Conservation (phyloP, 1,284 basidiomycete species). For the Ceratobasidium sp. region DNA sequence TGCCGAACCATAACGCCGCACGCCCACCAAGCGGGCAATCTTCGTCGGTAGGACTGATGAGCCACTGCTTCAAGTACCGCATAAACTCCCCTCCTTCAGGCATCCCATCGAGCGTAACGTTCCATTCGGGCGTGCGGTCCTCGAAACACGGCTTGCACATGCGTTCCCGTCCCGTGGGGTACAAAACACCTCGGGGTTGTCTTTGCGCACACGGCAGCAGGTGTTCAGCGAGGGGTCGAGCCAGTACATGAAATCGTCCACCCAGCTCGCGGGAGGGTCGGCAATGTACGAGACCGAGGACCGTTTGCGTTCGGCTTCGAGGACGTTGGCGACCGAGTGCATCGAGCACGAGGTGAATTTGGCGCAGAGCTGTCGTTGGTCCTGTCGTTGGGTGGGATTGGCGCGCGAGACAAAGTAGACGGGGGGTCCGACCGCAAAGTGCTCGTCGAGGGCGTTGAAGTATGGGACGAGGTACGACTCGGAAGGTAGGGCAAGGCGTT, state of each 20-base stretch:
- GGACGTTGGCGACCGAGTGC: constrained; percentile 81
- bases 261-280: constrained; percentile 90
- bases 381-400: constrained; percentile 67
- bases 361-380: constrained; percentile 87
- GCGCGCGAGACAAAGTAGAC: constrained; percentile 89
- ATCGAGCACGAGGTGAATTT: constrained; percentile 93
- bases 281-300: constrained; percentile 85
- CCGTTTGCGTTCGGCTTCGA: constrained; percentile 92
- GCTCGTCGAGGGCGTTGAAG: constrained; percentile 87
- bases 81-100: constrained; percentile 90
- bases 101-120: constrained; percentile 92
- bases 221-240: constrained; percentile 85
- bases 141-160: constrained; percentile 85
- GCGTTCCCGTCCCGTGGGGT: constrained; percentile 67
- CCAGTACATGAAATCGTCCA: constrained; percentile 95
- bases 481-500: constrained; percentile 88
- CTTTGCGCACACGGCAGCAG: constrained; percentile 90
- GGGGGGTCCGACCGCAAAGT: constrained; percentile 92
- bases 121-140: constrained; percentile 81
- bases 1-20: constrained; percentile 84
- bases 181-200: constrained; percentile 81
- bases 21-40: constrained; percentile 90
- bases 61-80: constrained; percentile 89
- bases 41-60: constrained; percentile 84
- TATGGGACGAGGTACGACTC: constrained; percentile 91